These are phyloP conservation scores for Ramaria sp. DNA, from an alignment of 768 basidiomycete species.

Conservation along the genomic window DNA sequence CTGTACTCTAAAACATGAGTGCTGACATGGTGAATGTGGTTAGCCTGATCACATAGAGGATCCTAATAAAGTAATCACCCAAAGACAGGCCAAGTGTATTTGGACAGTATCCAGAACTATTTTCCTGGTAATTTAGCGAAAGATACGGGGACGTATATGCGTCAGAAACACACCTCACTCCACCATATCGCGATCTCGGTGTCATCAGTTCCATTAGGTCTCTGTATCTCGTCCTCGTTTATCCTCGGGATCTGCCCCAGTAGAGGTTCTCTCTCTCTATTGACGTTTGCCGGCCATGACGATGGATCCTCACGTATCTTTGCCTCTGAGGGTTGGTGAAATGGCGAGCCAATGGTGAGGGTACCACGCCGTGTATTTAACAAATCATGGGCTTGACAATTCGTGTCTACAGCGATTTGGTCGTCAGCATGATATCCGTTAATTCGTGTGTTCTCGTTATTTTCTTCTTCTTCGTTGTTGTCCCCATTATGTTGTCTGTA, in stretches of 20 bases:
- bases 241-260: constrained; percentile 4
- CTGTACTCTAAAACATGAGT: constrained; percentile 5
- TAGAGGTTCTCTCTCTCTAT: constrained; percentile 1
- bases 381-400: not conserved
- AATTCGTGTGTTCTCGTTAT: not conserved
- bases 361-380: not conserved
- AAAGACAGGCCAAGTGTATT: constrained; percentile 8
- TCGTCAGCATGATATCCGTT: not conserved
- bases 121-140: not conserved
- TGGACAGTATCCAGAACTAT: constrained; percentile 3
- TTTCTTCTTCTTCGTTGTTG: not conserved
- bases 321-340: not conserved
- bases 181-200: not conserved
- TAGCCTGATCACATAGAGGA: not conserved
- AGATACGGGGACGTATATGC: not conserved
- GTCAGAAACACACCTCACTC: not conserved
- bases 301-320: not conserved
- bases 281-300: not conserved
- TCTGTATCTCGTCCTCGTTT: not conserved
- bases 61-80: not conserved
- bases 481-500: constrained; percentile 3
- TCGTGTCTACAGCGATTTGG: not conserved
- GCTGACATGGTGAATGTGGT: not conserved
- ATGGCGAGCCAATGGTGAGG: not conserved
- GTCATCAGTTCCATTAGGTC: not conserved